Conservation (phyloP, 2,329 filamentous ascomycete genomes). For the Pseudogymnoascus sp. region DNA sequence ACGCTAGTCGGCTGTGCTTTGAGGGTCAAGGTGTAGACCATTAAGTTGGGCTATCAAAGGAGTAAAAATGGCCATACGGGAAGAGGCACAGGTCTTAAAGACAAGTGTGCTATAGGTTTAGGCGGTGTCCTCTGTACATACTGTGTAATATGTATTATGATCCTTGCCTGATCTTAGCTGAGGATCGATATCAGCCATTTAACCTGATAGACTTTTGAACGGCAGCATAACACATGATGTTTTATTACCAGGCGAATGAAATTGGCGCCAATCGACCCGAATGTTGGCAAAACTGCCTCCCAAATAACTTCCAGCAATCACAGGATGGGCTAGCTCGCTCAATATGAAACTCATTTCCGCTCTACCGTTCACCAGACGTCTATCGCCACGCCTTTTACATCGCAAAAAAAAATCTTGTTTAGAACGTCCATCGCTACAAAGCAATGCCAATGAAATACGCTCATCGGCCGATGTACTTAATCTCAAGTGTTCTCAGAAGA, state of each 20-base stretch:
- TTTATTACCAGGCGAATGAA: not conserved
- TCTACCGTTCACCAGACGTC: too few species aligned
- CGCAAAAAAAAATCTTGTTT: too few species aligned
- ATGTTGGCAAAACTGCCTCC: too few species aligned
- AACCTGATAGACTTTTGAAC: not conserved
- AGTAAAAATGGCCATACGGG: not conserved
- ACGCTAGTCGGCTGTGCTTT: not conserved
- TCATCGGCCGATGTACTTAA: not conserved
- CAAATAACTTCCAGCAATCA: not conserved
- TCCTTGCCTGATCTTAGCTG: not conserved
- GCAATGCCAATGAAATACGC: too few species aligned
- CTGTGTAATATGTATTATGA: not conserved
- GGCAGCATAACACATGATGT: not conserved
- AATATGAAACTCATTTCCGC: too few species aligned
- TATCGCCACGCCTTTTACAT: too few species aligned
- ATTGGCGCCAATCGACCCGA: not conserved
- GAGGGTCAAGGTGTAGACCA: not conserved
- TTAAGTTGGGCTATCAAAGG: not conserved
- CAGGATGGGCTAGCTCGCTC: not conserved
- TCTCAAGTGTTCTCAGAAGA: not conserved
- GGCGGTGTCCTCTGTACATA: not conserved
- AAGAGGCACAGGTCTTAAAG: not conserved
- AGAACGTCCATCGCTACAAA: too few species aligned
- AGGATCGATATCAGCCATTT: not conserved
- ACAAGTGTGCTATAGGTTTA: not conserved